These are phyloP conservation scores for Beta lomatogona DNA, from an alignment of 179 eudicot species.

Conservation along the genomic window DNA sequence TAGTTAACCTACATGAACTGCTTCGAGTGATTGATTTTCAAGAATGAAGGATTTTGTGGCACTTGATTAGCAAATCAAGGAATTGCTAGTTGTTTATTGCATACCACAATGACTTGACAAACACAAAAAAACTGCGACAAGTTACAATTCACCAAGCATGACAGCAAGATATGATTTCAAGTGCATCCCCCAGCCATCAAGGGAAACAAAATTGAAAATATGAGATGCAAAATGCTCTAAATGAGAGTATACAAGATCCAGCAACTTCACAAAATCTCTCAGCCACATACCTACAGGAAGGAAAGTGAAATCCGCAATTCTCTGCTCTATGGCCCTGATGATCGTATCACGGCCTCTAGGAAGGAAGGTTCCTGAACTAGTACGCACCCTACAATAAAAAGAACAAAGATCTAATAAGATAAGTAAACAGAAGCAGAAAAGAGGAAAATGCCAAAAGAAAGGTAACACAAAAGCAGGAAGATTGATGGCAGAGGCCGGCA, in stretches of 20 bases:
- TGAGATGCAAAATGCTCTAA: not conserved
- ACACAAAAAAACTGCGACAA: not conserved
- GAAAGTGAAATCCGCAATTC: slow-evolving; percentile 92
- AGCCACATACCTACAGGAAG: slow-evolving; percentile 73
- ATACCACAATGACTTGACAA: not conserved
- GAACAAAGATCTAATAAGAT: slow-evolving; percentile 3
- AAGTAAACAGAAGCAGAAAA: not conserved
- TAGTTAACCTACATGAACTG: not conserved
- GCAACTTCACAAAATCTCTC: not conserved
- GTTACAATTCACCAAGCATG: not conserved
- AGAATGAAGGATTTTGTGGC: not conserved
- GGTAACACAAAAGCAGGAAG: not conserved
- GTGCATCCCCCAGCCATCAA: no score
- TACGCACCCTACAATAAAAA: slow-evolving; percentile 65
- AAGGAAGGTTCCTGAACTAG: slow-evolving; percentile 93
- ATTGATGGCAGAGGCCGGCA: not conserved
- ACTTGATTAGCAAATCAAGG: not conserved
- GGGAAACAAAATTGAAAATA: not conserved
- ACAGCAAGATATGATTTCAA: not conserved
- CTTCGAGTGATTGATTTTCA: not conserved
- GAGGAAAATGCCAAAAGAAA: not conserved
- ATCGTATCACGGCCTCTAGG: slow-evolving; percentile 79
- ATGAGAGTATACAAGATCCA: not conserved
- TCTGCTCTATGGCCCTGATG: slow-evolving; percentile 71
- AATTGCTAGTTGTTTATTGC: not conserved